A percentile compares a stretch with the other conserved stretches of the same genome.
Evolutionary conservation across 2,329 filamentous ascomycete species (phyloP).

Genomic region (Arthrocladium fulminans): DNA sequence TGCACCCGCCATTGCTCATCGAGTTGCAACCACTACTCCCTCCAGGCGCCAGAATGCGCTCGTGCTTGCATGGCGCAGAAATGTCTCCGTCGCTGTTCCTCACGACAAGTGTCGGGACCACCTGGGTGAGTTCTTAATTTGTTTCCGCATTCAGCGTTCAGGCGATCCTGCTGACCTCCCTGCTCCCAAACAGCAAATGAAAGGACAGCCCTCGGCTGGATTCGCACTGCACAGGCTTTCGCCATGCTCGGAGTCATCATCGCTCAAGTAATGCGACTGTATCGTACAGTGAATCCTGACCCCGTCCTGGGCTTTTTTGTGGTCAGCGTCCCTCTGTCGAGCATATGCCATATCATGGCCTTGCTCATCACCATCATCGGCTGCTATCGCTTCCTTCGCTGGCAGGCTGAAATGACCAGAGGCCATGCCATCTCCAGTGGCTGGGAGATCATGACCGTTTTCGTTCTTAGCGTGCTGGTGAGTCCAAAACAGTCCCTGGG

Average conservation of each 20-base stretch:
- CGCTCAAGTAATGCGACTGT: slow-evolving; percentile 17
- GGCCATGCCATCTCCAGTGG: slow-evolving; percentile 17
- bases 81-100: slow-evolving; percentile 17
- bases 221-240: slow-evolving; percentile 19
- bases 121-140: slow-evolving; percentile 11
- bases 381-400: slow-evolving; percentile 45
- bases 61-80: slow-evolving; percentile 14
- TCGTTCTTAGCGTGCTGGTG: slow-evolving; percentile 14
- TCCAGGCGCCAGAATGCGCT: slow-evolving; percentile 5
- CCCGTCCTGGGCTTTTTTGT: slow-evolving; percentile 19
- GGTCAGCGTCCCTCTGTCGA: slow-evolving; percentile 25
- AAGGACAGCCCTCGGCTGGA: slow-evolving; percentile 19
- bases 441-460: slow-evolving; percentile 18
- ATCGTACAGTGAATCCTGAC: slow-evolving; percentile 12
- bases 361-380: slow-evolving; percentile 42
- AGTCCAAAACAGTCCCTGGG: neutral
- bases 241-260: slow-evolving; percentile 19
- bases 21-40: slow-evolving; percentile 7
- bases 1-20: neutral
- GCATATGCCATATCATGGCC: slow-evolving; percentile 40
- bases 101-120: slow-evolving; percentile 19
- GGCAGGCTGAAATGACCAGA: slow-evolving; percentile 43
- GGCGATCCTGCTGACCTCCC: neutral
- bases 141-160: neutral
- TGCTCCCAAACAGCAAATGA: slow-evolving; percentile 22